Evolutionary conservation across 352 stramenopile genomes (phyloP), one percentile per base, ranked within the genome.

Genomic region (Globisporangium recalcitrans): DNA sequence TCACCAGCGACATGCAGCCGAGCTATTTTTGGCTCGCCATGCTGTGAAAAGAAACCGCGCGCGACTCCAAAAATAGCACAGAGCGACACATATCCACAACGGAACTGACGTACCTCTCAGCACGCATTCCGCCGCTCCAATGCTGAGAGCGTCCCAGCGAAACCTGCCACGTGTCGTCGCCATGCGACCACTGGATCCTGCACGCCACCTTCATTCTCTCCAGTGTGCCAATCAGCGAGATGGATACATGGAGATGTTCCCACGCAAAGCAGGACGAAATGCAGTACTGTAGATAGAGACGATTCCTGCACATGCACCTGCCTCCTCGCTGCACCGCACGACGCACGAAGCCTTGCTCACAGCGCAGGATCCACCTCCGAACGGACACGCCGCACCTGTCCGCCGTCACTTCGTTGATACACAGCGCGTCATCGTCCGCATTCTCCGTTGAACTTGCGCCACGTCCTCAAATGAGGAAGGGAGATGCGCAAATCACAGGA

Each of bases 391-490:
- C 26, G 7, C 5, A 4, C 36, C 3, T 44, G n/a, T 5, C 3
- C 13, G 11, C 13, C 4, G 13, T 19, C 34, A 16, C 10, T 40
- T 13, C 13, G 34, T 4, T 40, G 34, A 0, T 5, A 40, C 22
- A 27, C 8, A 16, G 32, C 21, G 34, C 52, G 52, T 59, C 52
- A 61, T 61, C 55, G 38, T 26, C 6, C 1, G 26, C 24, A 4
- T 32, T 16, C 16, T 49, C 55, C 38, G 11, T 52, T 61, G 55
- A 61, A 61, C 55, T 52, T 61, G 55, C 27, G n/a, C 24, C 54
- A 24, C 55, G 19, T 49, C 40, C n/a, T 31, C 53, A 31, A 46
- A 16, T 4, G 27, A 47, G 16, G 10, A 40, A 38, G 24, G 54
- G 54, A n/a, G 54, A 61, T 61, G 55, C 8, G 38, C 40, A n/a